phyloP scores from a whole-genome alignment of 345 rosid genomes.

The Carallia brachiata region DNA sequence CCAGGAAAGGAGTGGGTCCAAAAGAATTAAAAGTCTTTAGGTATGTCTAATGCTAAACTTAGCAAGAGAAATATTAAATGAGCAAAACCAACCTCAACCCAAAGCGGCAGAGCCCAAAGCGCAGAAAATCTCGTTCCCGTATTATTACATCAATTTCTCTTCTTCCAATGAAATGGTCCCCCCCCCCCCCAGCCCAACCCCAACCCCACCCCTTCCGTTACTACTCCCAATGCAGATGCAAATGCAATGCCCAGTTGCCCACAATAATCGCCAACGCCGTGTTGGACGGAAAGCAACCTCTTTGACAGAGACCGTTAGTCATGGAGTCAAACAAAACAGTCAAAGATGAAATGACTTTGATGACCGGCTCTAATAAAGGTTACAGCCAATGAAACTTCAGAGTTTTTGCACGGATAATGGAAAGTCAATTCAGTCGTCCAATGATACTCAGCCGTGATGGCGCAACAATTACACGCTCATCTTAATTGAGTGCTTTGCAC shows the following conservation, averaged over 20 bases:
- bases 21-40: too few species aligned
- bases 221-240: constrained; percentile 9
- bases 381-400: constrained; percentile 4
- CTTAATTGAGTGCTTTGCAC: background rate
- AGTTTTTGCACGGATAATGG: background rate
- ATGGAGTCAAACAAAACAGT: background rate
- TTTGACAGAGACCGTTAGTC: constrained; percentile 10
- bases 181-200: background rate
- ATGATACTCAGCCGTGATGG: background rate
- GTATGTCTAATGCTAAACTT: background rate
- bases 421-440: constrained; percentile 3
- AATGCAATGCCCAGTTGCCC: background rate
- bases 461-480: background rate
- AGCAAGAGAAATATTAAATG: background rate
- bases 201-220: constrained; percentile 9
- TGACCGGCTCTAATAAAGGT: background rate
- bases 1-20: too few species aligned
- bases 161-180: constrained; percentile 33
- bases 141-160: constrained; percentile 26
- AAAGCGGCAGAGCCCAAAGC: background rate
- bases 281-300: constrained; percentile 27
- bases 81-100: background rate
- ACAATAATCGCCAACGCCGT: constrained; percentile 25
- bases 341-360: background rate
- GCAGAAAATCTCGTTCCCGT: constrained; percentile 19